phyloP scores from a whole-genome alignment of 2,329 filamentous ascomycete species.

The Colletotrichum gloeosporioides region DNA sequence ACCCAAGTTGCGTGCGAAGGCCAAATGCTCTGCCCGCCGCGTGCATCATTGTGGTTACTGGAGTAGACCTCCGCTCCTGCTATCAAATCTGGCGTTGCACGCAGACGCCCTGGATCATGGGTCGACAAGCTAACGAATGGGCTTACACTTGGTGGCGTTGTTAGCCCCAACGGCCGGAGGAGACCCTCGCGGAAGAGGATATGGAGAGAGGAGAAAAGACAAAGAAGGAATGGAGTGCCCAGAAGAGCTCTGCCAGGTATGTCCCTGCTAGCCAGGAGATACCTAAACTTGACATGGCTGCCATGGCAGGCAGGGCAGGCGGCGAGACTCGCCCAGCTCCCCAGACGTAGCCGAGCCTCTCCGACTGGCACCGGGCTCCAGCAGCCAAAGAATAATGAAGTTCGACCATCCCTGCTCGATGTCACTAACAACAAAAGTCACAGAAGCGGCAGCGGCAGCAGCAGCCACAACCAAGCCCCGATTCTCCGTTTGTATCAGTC shows the following conservation, averaged over 20 bases:
- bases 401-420: not conserved
- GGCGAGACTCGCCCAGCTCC: not conserved
- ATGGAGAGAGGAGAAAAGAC: not conserved
- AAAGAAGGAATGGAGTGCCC: not conserved
- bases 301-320: not conserved
- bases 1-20: not conserved
- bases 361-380: not conserved
- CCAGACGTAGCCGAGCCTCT: not conserved
- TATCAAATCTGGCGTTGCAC: conserved; percentile 11
- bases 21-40: not conserved
- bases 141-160: not conserved
- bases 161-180: conserved; percentile 4
- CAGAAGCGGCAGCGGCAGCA: not conserved
- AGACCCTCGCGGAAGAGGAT: not conserved
- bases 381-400: not conserved
- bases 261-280: not conserved
- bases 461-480: conserved; percentile 9
- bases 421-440: not conserved
- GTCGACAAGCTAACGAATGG: not conserved
- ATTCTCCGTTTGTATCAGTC: conserved; percentile 4
- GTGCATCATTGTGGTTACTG: not conserved
- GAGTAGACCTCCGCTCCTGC: not conserved
- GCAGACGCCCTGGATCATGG: conserved; percentile 18
- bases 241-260: not conserved
- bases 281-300: not conserved